These are phyloP conservation scores for Abrus precatorius DNA, from an alignment of 306 rosid species.

Conservation along the genomic window DNA sequence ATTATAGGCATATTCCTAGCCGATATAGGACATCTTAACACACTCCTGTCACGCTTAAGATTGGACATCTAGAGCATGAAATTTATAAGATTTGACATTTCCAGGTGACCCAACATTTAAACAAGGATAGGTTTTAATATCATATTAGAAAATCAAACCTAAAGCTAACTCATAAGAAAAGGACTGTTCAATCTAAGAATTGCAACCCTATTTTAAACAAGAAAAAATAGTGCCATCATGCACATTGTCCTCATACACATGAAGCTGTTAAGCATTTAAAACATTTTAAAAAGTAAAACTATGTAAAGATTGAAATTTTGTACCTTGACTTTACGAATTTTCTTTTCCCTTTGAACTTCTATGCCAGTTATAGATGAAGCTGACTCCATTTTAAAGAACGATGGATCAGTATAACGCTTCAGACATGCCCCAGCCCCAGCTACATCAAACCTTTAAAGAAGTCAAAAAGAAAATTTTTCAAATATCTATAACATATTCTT, in stretches of 20 bases:
- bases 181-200: background rate
- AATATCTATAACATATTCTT: background rate
- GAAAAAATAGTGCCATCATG: slow-evolving; percentile 35
- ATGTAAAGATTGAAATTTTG: slow-evolving; percentile 14
- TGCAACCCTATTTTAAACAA: slow-evolving; percentile 28
- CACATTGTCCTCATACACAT: slow-evolving; percentile 4
- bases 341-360: slow-evolving; percentile 78
- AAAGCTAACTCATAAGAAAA: too few species aligned
- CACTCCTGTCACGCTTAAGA: too few species aligned
- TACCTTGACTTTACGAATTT: slow-evolving; percentile 86
- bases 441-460: slow-evolving; percentile 87
- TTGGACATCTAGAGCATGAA: too few species aligned
- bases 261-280: slow-evolving; percentile 20
- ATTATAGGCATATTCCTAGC: too few species aligned
- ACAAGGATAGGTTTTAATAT: too few species aligned
- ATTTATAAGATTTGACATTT: too few species aligned
- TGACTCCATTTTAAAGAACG: slow-evolving; percentile 78
- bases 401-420: slow-evolving; percentile 95
- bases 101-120: too few species aligned
- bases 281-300: slow-evolving; percentile 23
- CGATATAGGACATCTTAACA: too few species aligned
- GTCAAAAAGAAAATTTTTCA: slow-evolving; percentile 35
- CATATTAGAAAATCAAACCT: too few species aligned
- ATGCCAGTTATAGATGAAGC: slow-evolving; percentile 53
- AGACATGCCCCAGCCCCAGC: slow-evolving; percentile 99